Percentiles rank a stretch among this genome's conserved stretches.
These are phyloP conservation scores for Crataegus laevigata DNA, from an alignment of 306 rosid species.

Conservation along the genomic window DNA sequence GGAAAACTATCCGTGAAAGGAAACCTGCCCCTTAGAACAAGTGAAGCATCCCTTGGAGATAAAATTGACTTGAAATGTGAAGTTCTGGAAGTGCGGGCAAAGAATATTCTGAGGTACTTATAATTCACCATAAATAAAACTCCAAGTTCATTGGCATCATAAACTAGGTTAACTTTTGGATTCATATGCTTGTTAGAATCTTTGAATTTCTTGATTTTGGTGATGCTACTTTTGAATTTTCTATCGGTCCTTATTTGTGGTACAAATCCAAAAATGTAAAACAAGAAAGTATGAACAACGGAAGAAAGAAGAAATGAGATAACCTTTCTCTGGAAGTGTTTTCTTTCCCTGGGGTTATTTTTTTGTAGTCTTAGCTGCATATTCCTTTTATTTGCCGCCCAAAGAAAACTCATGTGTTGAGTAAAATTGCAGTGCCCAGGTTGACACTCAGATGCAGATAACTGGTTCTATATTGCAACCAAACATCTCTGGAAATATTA, in stretches of 20 bases:
- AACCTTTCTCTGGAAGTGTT: not conserved
- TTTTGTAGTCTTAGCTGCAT: not conserved
- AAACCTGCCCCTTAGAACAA: conserved; percentile 82
- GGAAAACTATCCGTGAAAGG: conserved; percentile 82
- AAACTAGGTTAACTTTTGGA: not conserved
- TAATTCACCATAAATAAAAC: conserved; percentile 3
- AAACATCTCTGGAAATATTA: conserved; percentile 73
- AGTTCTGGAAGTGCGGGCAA: conserved; percentile 72
- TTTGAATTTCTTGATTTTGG: not conserved
- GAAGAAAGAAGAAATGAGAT: not conserved
- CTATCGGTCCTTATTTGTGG: not conserved
- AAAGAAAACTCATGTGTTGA: conserved; percentile 10
- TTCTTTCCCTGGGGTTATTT: not conserved
- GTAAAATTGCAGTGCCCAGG: conserved; percentile 68
- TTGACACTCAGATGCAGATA: conserved; percentile 91
- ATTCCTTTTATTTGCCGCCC: not conserved
- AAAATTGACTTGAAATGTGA: conserved; percentile 87
- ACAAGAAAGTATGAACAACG: not conserved
- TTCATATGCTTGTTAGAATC: not conserved
- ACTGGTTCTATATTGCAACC: conserved; percentile 91
- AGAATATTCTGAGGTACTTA: conserved; percentile 67
- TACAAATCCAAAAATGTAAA: not conserved
- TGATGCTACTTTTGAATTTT: not conserved
- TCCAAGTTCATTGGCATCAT: not conserved
- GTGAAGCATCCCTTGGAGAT: conserved; percentile 66